A percentile compares a stretch with the other conserved stretches of the same genome.
Conservation (phyloP, 192 early-diverging fungal genomes). For the Powellomyces hirtus region DNA sequence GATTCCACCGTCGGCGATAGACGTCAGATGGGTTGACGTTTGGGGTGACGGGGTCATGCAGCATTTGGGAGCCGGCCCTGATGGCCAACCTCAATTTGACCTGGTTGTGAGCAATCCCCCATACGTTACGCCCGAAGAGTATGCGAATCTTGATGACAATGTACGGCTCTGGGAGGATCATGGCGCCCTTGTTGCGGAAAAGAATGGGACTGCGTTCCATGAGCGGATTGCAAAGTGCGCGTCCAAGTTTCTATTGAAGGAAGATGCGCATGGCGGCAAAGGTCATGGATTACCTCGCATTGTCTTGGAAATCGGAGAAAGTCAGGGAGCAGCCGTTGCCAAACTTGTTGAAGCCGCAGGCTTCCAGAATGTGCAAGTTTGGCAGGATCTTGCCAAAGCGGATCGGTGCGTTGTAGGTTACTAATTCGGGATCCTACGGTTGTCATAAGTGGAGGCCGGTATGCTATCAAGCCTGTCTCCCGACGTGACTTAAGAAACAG, state of each 20-base stretch:
- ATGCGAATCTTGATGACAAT: constrained; percentile 60
- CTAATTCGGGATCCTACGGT: neutral
- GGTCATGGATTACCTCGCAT: constrained; percentile 53
- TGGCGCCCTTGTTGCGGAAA: constrained; percentile 66
- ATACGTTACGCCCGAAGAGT: constrained; percentile 75
- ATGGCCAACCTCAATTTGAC: constrained; percentile 45
- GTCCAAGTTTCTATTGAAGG: constrained; percentile 28
- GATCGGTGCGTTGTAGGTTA: constrained; percentile 57
- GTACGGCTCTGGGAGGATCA: constrained; percentile 88
- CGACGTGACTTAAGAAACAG: no score
- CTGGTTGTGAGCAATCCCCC: constrained; percentile 91
- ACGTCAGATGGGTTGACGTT: neutral
- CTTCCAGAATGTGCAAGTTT: constrained; percentile 58
- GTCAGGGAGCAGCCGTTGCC: constrained; percentile 56
- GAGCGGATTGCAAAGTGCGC: constrained; percentile 50
- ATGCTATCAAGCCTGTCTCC: no score
- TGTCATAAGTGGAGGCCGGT: no score
- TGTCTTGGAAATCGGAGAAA: constrained; percentile 82
- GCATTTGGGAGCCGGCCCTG: neutral
- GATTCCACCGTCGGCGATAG: constrained; percentile 2
- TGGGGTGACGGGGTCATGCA: neutral
- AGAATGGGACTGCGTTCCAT: constrained; percentile 62
- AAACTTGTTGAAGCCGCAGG: constrained; percentile 50
- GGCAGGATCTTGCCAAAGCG: constrained; percentile 76
- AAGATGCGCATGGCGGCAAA: neutral